Evolutionary conservation across 1,284 basidiomycete species (phyloP).

Genomic region (Apiotrichum sp.): DNA sequence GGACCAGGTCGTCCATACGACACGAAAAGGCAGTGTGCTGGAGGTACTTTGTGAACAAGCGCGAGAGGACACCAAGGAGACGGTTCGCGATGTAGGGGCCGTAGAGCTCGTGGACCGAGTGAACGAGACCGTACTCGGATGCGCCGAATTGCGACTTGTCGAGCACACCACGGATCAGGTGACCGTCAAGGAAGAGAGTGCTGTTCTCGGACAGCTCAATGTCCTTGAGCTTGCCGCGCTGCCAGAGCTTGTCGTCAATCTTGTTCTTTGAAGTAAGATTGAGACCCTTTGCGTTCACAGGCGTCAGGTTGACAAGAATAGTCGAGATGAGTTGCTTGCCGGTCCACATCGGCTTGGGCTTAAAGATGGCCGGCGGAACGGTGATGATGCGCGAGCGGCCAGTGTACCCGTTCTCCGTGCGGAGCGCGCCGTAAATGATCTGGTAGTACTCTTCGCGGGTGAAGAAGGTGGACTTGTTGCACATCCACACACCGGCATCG

Average conservation of each 20-base stretch:
- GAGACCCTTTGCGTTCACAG: conserved; percentile 70
- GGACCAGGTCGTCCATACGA: conserved; percentile 94
- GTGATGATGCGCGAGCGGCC: conserved; percentile 67
- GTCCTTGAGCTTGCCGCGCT: conserved; percentile 40
- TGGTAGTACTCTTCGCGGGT: conserved; percentile 94
- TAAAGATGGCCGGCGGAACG: conserved; percentile 85
- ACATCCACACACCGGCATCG: conserved; percentile 99
- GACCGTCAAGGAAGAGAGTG: conserved; percentile 86
- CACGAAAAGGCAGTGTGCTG: conserved; percentile 98
- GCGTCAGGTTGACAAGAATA: conserved; percentile 85
- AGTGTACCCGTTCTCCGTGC: conserved; percentile 75
- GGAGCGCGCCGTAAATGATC: conserved; percentile 87
- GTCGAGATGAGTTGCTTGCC: conserved; percentile 98
- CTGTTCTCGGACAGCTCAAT: conserved; percentile 64
- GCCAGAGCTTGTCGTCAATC: conserved; percentile 78
- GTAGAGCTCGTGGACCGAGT: conserved; percentile 97
- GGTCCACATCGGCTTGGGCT: conserved; percentile 87
- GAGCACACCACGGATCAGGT: conserved; percentile 84
- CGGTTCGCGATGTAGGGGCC: conserved; percentile 83
- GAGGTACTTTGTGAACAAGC: conserved; percentile 93
- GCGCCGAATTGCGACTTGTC: conserved; percentile 99
- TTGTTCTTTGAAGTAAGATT: conserved; percentile 83
- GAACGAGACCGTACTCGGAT: conserved; percentile 90
- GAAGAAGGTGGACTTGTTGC: conserved; percentile 91
- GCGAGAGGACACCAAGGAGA: conserved; percentile 85